These are phyloP conservation scores for Pleurozium schreberi DNA, from an alignment of 225 moss, liverwort and hornwort genomes.

Conservation along the genomic window DNA sequence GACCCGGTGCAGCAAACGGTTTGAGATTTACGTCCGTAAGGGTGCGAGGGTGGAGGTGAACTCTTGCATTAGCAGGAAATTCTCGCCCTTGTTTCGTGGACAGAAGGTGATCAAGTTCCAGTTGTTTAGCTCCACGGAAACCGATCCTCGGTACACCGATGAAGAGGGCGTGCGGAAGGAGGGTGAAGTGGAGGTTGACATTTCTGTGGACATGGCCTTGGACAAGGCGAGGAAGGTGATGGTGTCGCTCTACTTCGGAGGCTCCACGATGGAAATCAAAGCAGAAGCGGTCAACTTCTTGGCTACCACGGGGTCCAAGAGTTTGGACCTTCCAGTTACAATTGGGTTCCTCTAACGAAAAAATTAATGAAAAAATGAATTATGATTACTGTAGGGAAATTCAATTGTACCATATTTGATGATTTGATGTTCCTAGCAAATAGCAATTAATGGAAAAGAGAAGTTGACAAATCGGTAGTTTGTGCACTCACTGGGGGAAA, in stretches of 20 bases:
- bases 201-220: conserved; percentile 7
- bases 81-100: not conserved
- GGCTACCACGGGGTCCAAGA: not conserved
- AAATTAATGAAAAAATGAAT: too few species aligned
- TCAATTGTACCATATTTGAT: not conserved
- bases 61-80: not conserved
- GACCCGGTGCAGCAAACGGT: conserved; percentile 3
- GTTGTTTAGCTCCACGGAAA: conserved; percentile 20
- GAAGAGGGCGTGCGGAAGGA: conserved; percentile 12
- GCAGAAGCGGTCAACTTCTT: conserved; percentile 38
- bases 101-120: conserved; percentile 2
- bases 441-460: not conserved
- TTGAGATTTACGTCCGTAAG: conserved; percentile 11
- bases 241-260: conserved; percentile 51
- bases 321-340: conserved; percentile 7
- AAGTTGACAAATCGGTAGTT: too few species aligned
- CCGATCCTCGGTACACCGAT: conserved; percentile 20
- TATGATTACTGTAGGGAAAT: not conserved
- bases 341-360: not conserved
- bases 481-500: not conserved
- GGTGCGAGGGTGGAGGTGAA: not conserved
- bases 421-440: not conserved
- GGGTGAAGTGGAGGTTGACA: conserved; percentile 26
- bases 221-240: not conserved
- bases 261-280: conserved; percentile 22